A percentile compares a stretch with the other conserved stretches of the same genome.
These are phyloP conservation scores for Microcos paniculata DNA, from an alignment of 345 rosid genomes.

Conservation along the genomic window DNA sequence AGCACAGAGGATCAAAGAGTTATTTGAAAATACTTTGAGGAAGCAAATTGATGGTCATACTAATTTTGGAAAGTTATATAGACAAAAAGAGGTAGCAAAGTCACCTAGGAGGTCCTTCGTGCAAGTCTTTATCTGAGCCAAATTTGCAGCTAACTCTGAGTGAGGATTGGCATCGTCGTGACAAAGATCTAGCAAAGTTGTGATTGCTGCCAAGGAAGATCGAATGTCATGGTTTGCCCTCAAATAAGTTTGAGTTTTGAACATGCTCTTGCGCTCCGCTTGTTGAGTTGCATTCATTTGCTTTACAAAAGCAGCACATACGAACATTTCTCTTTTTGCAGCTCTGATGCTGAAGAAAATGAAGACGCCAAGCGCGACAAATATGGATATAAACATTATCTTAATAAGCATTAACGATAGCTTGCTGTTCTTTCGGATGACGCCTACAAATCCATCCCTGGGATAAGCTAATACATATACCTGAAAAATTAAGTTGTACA, in stretches of 20 bases:
- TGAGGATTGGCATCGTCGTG: conserved; percentile 36
- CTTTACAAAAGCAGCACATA: conserved; percentile 38
- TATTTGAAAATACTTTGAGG: too few relatives aligned
- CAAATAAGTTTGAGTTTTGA: conserved; percentile 63
- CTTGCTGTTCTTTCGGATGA: conserved; percentile 22
- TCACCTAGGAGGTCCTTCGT: conserved; percentile 61
- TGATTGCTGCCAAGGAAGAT: conserved; percentile 58
- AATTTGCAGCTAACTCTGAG: conserved; percentile 39
- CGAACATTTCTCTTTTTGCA: conserved; percentile 41
- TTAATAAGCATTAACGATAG: conserved; percentile 17
- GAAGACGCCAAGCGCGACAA: conserved; percentile 21
- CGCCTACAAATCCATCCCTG: neutral
- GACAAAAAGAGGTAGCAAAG: conserved; percentile 3
- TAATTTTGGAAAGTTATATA: neutral
- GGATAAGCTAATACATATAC: conserved; percentile 36
- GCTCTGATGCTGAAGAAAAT: conserved; percentile 32
- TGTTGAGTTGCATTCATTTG: conserved; percentile 50
- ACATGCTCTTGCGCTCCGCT: conserved; percentile 68
- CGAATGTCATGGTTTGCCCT: conserved; percentile 82
- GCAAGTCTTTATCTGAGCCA: conserved; percentile 47
- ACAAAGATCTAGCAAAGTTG: conserved; percentile 50
- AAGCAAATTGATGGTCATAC: too few relatives aligned
- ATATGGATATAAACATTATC: conserved; percentile 18
- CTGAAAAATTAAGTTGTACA: conserved; percentile 15
- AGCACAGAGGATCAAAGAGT: neutral